These are phyloP conservation scores for Apiotrichum mycotoxinovorans DNA, from an alignment of 1,284 basidiomycete species.

Conservation along the genomic window DNA sequence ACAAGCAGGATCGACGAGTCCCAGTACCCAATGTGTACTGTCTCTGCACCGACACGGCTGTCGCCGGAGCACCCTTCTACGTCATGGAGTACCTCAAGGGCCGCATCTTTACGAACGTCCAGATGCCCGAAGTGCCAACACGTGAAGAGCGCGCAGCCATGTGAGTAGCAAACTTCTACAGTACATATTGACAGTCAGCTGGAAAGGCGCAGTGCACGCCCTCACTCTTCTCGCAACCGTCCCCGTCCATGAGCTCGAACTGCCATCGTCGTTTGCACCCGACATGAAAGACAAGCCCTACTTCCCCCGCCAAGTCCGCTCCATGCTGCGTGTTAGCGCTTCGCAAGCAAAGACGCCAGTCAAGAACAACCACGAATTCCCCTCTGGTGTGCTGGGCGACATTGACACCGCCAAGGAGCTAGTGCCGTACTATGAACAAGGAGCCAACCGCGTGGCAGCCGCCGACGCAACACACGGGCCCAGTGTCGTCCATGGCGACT, in stretches of 20 bases:
- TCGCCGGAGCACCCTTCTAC: conserved; percentile 89
- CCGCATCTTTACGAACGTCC: conserved; percentile 81
- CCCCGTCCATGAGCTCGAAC: conserved; percentile 63
- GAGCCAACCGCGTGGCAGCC: conserved; percentile 66
- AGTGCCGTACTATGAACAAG: conserved; percentile 61
- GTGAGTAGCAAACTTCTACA: conserved; percentile 51
- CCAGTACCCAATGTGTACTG: conserved; percentile 83
- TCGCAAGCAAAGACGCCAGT: conserved; percentile 67
- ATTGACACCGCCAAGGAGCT: conserved; percentile 66
- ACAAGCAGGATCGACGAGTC: conserved; percentile 51
- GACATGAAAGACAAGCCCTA: conserved; percentile 59
- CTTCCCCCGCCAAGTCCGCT: conserved; percentile 88
- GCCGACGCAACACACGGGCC: conserved; percentile 65
- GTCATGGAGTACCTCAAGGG: conserved; percentile 93
- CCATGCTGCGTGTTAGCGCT: conserved; percentile 67
- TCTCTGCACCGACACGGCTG: conserved; percentile 69
- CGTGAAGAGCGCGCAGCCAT: conserved; percentile 64
- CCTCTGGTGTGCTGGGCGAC: conserved; percentile 36
- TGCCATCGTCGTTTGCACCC: conserved; percentile 71
- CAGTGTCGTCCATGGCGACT: conserved; percentile 80
- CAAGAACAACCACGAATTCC: conserved; percentile 36
- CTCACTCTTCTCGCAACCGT: conserved; percentile 73
- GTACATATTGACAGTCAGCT: conserved; percentile 53
- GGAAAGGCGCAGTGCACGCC: conserved; percentile 69
- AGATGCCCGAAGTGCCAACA: conserved; percentile 63